These are phyloP conservation scores for Fistulina hepatica DNA, from an alignment of 1,284 basidiomycete species.

Conservation along the genomic window DNA sequence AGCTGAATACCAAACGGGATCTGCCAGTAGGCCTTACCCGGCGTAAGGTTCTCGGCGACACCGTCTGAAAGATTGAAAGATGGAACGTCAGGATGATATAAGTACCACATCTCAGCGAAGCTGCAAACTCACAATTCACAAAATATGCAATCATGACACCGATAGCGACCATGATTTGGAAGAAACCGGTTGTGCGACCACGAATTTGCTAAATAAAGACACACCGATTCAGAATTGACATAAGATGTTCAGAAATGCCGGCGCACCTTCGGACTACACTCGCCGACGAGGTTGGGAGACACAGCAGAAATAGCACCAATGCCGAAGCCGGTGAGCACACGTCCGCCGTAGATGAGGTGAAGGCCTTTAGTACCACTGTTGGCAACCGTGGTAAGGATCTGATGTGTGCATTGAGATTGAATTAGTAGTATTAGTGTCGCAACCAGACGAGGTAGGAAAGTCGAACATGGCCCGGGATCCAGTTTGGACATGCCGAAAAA, in stretches of 20 bases:
- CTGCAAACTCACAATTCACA: constrained; percentile 35
- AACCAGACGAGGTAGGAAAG: too few relatives aligned
- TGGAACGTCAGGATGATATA: neutral
- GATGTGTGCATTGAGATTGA: neutral
- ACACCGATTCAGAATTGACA: too few relatives aligned
- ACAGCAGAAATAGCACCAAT: constrained; percentile 46
- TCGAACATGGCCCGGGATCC: too few relatives aligned
- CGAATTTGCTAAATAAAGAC: too few relatives aligned
- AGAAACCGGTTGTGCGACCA: constrained; percentile 47
- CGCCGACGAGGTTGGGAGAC: constrained; percentile 55
- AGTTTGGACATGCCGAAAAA: too few relatives aligned
- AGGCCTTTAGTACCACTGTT: constrained; percentile 34
- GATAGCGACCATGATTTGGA: constrained; percentile 56
- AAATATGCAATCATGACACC: constrained; percentile 53
- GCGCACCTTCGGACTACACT: constrained; percentile 58
- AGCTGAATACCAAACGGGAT: constrained; percentile 52
- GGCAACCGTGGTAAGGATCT: constrained; percentile 43
- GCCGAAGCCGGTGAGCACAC: constrained; percentile 44
- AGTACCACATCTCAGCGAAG: neutral
- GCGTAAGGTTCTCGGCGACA: neutral
- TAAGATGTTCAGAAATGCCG: too few relatives aligned
- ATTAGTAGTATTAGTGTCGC: neutral
- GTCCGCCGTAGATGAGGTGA: constrained; percentile 49
- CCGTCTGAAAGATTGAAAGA: neutral
- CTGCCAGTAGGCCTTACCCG: constrained; percentile 33